A percentile compares a stretch with the other conserved stretches of the same genome.
phyloP scores from a whole-genome alignment of 1,139 yeast genomes.

The Blastobotrys petasosporus region DNA sequence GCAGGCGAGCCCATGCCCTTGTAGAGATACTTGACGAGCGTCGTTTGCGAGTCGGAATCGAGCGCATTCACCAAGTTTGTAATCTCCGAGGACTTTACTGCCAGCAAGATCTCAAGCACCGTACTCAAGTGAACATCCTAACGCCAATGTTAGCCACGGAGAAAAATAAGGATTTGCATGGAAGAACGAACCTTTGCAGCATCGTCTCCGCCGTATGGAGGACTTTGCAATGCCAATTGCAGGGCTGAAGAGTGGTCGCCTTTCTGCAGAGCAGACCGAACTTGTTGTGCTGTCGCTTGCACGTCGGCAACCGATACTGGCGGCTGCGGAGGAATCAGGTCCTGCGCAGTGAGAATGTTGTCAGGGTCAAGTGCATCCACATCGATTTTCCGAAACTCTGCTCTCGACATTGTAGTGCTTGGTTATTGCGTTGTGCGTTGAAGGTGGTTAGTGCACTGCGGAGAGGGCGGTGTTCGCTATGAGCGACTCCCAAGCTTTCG shows the following conservation, averaged over 20 bases:
- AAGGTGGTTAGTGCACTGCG: slow-evolving; percentile 22
- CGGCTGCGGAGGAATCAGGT: slow-evolving; percentile 49
- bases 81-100: slow-evolving; percentile 71
- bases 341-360: slow-evolving; percentile 56
- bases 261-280: slow-evolving; percentile 58
- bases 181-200: slow-evolving; percentile 40
- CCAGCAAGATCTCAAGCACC: slow-evolving; percentile 68
- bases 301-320: slow-evolving; percentile 48
- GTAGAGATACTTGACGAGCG: slow-evolving; percentile 76
- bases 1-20: slow-evolving; percentile 73
- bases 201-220: slow-evolving; percentile 78
- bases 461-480: not conserved
- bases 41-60: slow-evolving; percentile 62
- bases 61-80: slow-evolving; percentile 54
- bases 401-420: slow-evolving; percentile 1
- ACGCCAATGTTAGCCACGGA: not conserved
- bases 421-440: no score
- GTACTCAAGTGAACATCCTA: slow-evolving; percentile 42
- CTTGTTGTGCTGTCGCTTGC: slow-evolving; percentile 48
- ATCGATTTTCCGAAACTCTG: slow-evolving; percentile 66
- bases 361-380: slow-evolving; percentile 89
- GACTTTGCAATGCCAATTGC: slow-evolving; percentile 54
- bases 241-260: slow-evolving; percentile 72
- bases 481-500: not conserved
- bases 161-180: not conserved